phyloP scores from a whole-genome alignment of 148 eudicot genomes.

The Rhododendron ferrugineum region DNA sequence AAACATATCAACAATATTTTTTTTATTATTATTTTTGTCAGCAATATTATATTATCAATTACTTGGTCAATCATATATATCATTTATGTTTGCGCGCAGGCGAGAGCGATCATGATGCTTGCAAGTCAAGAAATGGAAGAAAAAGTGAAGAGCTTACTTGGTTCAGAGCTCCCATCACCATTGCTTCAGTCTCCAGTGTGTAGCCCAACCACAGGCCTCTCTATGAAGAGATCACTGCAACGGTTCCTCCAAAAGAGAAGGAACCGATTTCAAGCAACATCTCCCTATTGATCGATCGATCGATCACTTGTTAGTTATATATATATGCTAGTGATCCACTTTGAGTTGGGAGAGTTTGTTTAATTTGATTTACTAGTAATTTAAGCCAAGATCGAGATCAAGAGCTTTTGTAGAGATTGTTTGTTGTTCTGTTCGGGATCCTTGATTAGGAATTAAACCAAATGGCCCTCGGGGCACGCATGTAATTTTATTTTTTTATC shows the following conservation, averaged over 20 bases:
- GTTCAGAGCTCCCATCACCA: constrained; percentile 19
- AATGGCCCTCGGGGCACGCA: neutral
- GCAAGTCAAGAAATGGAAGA: constrained; percentile 37
- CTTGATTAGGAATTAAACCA: neutral
- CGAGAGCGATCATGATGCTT: constrained; percentile 35
- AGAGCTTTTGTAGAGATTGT: neutral
- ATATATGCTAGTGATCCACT: neutral
- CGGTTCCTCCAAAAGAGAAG: constrained; percentile 46
- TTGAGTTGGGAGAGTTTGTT: neutral
- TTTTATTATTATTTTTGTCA: too few species aligned
- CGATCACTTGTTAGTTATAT: too few species aligned
- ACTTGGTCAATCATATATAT: neutral
- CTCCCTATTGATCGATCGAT: constrained; percentile 22
- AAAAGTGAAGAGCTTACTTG: constrained; percentile 1
- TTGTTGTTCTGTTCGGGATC: neutral
- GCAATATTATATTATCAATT: neutral
- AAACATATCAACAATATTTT: too few species aligned
- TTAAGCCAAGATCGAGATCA: neutral
- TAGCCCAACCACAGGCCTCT: constrained; percentile 21
- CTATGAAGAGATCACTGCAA: constrained; percentile 48
- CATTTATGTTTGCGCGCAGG: constrained; percentile 27
- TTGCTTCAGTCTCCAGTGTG: constrained; percentile 6
- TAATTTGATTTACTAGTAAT: too few species aligned
- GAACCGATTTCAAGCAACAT: constrained; percentile 26
- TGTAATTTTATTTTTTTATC: neutral